Conservation (phyloP, 768 basidiomycete species). For the Boletus reticuloceps region DNA sequence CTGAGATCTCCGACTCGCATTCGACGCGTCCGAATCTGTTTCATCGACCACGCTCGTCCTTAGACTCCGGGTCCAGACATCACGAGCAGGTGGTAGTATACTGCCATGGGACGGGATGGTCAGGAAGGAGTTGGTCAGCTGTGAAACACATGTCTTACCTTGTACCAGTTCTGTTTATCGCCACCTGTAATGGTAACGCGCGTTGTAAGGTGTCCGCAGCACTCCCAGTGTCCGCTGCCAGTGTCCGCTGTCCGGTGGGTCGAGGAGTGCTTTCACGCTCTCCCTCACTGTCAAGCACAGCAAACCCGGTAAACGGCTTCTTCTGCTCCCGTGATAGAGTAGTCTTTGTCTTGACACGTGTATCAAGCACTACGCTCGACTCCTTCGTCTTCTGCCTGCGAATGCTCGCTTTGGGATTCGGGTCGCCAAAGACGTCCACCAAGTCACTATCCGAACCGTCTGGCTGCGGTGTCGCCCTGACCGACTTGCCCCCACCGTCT, state of each 20-base stretch:
- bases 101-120: neutral
- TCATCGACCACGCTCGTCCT: constrained; percentile 2
- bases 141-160: constrained; percentile 11
- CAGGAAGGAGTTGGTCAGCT: neutral
- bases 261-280: constrained; percentile 26
- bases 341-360: neutral
- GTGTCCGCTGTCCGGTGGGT: constrained; percentile 9
- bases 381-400: neutral
- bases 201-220: neutral
- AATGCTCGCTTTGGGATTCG: neutral
- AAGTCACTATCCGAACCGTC: constrained; percentile 4
- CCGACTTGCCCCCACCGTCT: neutral
- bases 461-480: neutral
- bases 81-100: neutral
- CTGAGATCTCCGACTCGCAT: constrained; percentile 7
- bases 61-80: constrained; percentile 14
- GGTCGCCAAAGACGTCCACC: neutral
- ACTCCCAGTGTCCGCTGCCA: neutral
- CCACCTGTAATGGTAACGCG: constrained; percentile 17
- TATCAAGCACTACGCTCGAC: neutral
- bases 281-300: constrained; percentile 1
- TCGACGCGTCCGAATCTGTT: constrained; percentile 23
- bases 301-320: neutral
- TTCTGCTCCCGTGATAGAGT: neutral
- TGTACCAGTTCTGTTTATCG: constrained; percentile 9